Evolutionary conservation across 23 red algal species (phyloP).

Genomic region (Chondrus crispus): DNA sequence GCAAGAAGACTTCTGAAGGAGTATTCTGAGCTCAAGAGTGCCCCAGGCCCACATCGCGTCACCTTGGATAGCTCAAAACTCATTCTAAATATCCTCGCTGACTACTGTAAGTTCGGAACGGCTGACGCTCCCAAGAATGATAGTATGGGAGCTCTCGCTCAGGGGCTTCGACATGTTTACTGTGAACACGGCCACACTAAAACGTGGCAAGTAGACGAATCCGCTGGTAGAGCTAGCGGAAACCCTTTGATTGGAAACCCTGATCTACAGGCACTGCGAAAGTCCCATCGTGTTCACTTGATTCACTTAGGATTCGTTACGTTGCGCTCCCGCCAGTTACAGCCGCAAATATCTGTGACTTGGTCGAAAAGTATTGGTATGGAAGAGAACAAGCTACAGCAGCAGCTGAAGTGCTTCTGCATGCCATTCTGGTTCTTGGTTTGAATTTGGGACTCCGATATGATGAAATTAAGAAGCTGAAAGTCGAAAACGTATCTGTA

Average conservation of each 20-base stretch:
- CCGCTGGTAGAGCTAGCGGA: neutral
- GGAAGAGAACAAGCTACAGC: neutral
- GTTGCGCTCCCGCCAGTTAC: neutral
- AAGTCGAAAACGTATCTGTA: neutral
- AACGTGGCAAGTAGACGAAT: neutral
- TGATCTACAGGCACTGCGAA: neutral
- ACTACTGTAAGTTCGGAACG: neutral
- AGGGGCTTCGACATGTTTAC: neutral
- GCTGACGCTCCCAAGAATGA: neutral
- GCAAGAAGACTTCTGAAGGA: too few species aligned
- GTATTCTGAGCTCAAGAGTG: too few species aligned
- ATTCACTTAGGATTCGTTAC: neutral
- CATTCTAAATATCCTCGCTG: neutral
- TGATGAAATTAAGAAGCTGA: neutral
- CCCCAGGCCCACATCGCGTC: too few species aligned
- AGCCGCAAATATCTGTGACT: neutral
- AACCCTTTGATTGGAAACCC: neutral
- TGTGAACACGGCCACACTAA: neutral
- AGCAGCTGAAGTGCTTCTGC: neutral
- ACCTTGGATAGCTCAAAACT: neutral
- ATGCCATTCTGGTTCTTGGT: slow-evolving; percentile 1
- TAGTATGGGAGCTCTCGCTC: neutral
- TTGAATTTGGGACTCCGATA: neutral
- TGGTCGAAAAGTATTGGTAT: neutral
- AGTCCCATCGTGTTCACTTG: neutral